These are phyloP conservation scores for Cordyceps cateniannulata DNA, from an alignment of 2,329 filamentous ascomycete species.

Conservation along the genomic window DNA sequence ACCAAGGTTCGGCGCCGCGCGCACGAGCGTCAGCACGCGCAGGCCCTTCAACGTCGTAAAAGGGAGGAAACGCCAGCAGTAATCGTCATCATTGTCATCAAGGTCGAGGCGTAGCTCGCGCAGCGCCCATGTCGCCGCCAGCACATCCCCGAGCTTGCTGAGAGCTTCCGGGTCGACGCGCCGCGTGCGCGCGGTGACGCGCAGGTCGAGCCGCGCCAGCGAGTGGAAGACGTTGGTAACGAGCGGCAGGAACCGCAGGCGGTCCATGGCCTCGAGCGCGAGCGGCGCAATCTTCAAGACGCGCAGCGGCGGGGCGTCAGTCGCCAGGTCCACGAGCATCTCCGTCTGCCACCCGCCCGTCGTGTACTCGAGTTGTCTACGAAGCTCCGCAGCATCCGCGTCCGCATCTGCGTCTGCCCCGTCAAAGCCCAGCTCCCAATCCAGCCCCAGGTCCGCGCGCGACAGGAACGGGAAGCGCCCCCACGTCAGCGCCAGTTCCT, in stretches of 20 bases:
- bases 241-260: conserved; percentile 4
- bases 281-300: neutral
- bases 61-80: neutral
- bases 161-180: neutral
- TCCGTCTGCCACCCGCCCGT: neutral
- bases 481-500: conserved; percentile 5
- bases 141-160: conserved; percentile 6
- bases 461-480: conserved; percentile 1
- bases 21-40: neutral
- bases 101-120: conserved; percentile 4
- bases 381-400: neutral
- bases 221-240: conserved; percentile 7
- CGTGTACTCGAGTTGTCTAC: conserved; percentile 4
- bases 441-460: no score
- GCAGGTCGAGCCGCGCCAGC: conserved; percentile 2
- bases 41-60: neutral
- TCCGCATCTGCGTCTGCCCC: neutral
- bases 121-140: neutral
- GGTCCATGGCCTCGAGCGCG: conserved; percentile 6
- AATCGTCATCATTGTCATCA: neutral
- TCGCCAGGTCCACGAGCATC: conserved; percentile 8
- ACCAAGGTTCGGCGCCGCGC: neutral
- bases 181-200: neutral
- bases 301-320: neutral
- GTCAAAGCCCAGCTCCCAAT: neutral